Evolutionary conservation across 495 filamentous ascomycete species (phyloP), one percentile per base, ranked within the genome.

Genomic region (Aspergillus ostianus): DNA sequence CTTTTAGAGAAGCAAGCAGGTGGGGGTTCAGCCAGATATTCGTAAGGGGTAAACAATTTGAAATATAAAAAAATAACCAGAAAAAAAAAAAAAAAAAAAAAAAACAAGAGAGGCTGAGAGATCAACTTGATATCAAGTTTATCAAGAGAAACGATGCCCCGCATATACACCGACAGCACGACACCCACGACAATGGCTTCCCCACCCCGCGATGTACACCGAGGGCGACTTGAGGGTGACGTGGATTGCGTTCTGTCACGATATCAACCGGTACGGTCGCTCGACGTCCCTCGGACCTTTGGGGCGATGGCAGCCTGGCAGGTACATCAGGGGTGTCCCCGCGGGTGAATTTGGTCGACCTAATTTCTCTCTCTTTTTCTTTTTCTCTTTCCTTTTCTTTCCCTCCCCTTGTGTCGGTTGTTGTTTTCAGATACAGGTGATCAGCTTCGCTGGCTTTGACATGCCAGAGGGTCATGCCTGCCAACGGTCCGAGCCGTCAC

Each of bases 201-300:
- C 60, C 66, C 63, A 63, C 60, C 48, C 59, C 51, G 36, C 36
- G 56, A 61, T 48, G 54, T 57, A 57, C 48, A 59, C 64, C 60
- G 55, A 62, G 51, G 59, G 64, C 47, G 53, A 26, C 21, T 53
- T 47, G 56, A 55, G 51, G 56, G 67, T 70, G 67, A 70, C 67
- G 67, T 67, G 67, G 61, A 66, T 62, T 53, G 51, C 54, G 55
- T 59, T 55, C 65, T 61, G 63, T 70, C 63, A 63, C 51, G 53
- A 70, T 67, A 62, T 60, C 56, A 58, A 66, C 65, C 55, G 61
- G 63, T 41, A 56, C 61, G 51, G 58, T 65, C 64, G 57, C 57
- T 70, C 53, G 64, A 63, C 52, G 53, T 64, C 47, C 36, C 55
- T 57, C 62, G 59, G 57, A 46, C 60, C 54, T 61, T 53, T 63